phyloP scores from a whole-genome alignment of 129 eudicot species.

The Centaurea solstitialis region DNA sequence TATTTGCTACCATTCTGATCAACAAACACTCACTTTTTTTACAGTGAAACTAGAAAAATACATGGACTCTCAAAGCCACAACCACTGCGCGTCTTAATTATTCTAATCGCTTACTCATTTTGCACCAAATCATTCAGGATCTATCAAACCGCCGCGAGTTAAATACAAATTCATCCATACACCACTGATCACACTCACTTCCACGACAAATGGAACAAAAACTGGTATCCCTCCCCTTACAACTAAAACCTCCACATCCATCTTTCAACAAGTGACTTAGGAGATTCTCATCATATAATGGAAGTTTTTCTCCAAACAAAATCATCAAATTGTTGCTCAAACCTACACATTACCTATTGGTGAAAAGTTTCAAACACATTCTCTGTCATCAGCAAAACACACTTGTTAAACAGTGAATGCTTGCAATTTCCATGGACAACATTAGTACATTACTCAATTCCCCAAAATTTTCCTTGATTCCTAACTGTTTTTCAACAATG shows the following conservation, averaged over 20 bases:
- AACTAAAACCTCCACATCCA: neutral
- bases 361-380: neutral
- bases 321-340: neutral
- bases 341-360: neutral
- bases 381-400: neutral
- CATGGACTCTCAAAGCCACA: conserved; percentile 3
- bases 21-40: neutral
- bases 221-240: neutral
- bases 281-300: neutral
- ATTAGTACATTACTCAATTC: conserved; percentile 8
- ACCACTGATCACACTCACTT: neutral
- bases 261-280: neutral
- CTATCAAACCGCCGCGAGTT: neutral
- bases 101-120: neutral
- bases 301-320: neutral
- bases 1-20: neutral
- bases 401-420: neutral
- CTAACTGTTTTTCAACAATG: conserved; percentile 8
- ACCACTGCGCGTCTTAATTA: neutral
- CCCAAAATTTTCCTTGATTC: neutral
- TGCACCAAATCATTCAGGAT: neutral
- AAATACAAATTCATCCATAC: neutral
- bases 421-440: neutral
- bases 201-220: neutral
- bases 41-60: neutral